Conservation (phyloP, 2,329 filamentous ascomycete species). For the Onygena corvina region DNA sequence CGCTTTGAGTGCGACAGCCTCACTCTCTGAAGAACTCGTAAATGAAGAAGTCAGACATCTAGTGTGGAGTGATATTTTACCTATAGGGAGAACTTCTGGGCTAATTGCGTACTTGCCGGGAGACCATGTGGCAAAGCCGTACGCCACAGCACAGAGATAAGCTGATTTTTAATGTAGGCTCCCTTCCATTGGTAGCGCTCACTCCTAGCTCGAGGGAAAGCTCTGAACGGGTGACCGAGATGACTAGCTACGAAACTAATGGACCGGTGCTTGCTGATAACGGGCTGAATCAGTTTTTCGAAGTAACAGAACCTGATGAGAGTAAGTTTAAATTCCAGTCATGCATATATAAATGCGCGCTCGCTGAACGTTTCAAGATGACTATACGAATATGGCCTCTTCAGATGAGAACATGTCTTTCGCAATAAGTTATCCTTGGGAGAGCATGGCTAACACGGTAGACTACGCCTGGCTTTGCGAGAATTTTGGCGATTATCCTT, state of each 20-base stretch:
- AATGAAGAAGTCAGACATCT: too few species aligned
- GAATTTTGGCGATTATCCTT: neutral
- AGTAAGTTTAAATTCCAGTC: neutral
- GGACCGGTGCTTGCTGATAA: neutral
- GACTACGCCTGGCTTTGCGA: neutral
- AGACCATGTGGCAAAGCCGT: too few species aligned
- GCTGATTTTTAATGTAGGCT: too few species aligned
- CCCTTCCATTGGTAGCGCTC: neutral
- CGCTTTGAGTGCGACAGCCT: too few species aligned
- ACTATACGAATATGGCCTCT: neutral
- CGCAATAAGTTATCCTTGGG: neutral
- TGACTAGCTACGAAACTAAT: neutral
- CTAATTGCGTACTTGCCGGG: too few species aligned
- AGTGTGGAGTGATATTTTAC: too few species aligned
- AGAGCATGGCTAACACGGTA: neutral
- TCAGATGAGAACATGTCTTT: neutral
- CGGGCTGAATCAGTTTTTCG: neutral
- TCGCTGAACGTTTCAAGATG: neutral
- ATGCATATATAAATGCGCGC: neutral
- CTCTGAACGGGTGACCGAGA: neutral
- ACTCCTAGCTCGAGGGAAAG: neutral
- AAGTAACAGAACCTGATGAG: neutral
- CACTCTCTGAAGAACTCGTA: too few species aligned
- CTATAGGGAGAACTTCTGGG: too few species aligned
- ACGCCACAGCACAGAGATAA: neutral